These are phyloP conservation scores for Scutellaria minor DNA, from an alignment of 257 asterid genomes.

Conservation along the genomic window DNA sequence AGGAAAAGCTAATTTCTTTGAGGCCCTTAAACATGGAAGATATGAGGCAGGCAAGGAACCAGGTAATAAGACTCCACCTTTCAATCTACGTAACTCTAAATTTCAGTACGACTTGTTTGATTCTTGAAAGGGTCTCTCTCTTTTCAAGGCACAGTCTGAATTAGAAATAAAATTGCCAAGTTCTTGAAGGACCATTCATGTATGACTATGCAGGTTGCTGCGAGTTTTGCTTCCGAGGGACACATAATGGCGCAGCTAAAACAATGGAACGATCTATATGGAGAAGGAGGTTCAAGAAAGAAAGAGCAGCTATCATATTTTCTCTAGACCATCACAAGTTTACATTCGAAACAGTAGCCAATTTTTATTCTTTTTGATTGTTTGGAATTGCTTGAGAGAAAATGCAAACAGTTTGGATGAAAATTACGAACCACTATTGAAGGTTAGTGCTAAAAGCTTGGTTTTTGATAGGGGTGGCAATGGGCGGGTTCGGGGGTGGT, in stretches of 20 bases:
- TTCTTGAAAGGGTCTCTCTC: not conserved
- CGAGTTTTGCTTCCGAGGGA: constrained; percentile 93
- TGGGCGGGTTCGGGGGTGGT: no score
- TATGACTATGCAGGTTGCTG: constrained; percentile 68
- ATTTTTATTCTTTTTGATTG: not conserved
- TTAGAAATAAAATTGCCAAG: not conserved
- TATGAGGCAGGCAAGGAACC: constrained; percentile 83
- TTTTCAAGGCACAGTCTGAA: no score
- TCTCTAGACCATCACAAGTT: constrained; percentile 51
- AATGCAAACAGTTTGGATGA: not conserved
- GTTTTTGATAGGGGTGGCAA: no score
- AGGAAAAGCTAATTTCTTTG: constrained; percentile 61
- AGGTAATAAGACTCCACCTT: constrained; percentile 50
- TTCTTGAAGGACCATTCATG: not conserved
- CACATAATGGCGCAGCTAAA: constrained; percentile 81
- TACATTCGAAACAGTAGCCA: not conserved
- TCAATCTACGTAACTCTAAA: not conserved
- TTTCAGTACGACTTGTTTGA: not conserved
- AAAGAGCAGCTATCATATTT: constrained; percentile 80
- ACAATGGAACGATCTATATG: constrained; percentile 86
- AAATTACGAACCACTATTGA: not conserved
- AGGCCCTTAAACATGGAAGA: constrained; percentile 93
- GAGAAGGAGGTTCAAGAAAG: constrained; percentile 90
- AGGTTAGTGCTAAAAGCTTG: constrained; percentile 16
- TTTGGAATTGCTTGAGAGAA: constrained; percentile 6